These are phyloP conservation scores for Hypoxylon perforatum DNA, from an alignment of 495 filamentous ascomycete genomes.

Conservation along the genomic window DNA sequence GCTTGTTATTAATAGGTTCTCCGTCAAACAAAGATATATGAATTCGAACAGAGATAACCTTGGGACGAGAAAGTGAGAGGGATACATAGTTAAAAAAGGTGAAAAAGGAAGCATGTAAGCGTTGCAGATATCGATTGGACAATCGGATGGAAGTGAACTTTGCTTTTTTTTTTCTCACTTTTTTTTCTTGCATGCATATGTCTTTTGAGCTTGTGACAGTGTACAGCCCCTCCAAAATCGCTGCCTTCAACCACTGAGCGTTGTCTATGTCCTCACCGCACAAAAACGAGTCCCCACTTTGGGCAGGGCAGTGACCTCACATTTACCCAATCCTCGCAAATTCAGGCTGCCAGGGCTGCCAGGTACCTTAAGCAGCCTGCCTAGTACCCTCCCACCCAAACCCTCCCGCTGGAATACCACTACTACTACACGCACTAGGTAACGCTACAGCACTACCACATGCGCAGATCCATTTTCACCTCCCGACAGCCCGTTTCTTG, in stretches of 20 bases:
- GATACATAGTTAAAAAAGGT: too few species aligned
- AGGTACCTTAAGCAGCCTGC: too few species aligned
- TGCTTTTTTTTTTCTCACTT: too few species aligned
- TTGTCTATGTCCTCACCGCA: conserved; percentile 12
- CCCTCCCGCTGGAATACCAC: conserved; percentile 28
- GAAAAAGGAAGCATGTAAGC: too few species aligned
- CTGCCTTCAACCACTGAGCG: neutral
- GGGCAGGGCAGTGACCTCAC: conserved; percentile 40
- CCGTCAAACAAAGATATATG: too few species aligned
- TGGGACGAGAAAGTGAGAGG: too few species aligned
- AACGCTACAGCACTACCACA: neutral
- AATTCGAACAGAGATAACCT: too few species aligned
- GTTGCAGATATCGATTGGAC: conserved; percentile 11
- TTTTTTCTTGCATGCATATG: conserved; percentile 8
- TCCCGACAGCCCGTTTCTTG: conserved; percentile 4
- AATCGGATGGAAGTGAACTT: neutral
- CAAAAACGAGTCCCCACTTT: conserved; percentile 30
- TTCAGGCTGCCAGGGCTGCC: conserved; percentile 5
- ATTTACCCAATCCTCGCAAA: conserved; percentile 35
- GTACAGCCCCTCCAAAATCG: neutral
- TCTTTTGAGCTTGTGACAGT: neutral
- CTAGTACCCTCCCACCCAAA: neutral
- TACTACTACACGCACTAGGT: too few species aligned
- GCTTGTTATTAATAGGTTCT: conserved; percentile 2
- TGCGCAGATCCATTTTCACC: conserved; percentile 17